Percentiles rank a stretch among this genome's conserved stretches.
These are phyloP conservation scores for Gaeumannomyces sp. DNA, from an alignment of 2,329 filamentous ascomycete species.

Conservation along the genomic window DNA sequence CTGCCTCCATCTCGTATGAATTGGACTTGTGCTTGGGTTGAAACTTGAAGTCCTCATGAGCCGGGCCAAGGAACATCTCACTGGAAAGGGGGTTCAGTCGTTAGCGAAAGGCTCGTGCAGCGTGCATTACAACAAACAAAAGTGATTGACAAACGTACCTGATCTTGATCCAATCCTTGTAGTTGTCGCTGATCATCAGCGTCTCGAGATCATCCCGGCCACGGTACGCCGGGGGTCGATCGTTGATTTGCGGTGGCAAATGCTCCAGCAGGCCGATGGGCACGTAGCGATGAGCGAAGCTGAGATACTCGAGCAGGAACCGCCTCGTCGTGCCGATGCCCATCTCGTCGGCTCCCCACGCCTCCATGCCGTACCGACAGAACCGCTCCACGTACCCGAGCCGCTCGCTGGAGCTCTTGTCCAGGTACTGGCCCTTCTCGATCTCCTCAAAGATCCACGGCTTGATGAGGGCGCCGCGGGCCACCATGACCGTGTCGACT, in stretches of 20 bases:
- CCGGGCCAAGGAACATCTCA: conserved; percentile 95
- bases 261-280: conserved; percentile 83
- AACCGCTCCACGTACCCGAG: conserved; percentile 84
- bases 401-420: conserved; percentile 87
- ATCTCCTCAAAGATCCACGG: conserved; percentile 99
- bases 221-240: conserved; percentile 76
- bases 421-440: conserved; percentile 81
- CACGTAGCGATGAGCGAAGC: conserved; percentile 87
- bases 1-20: conserved; percentile 67
- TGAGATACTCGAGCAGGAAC: conserved; percentile 93
- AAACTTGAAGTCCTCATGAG: conserved; percentile 86
- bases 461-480: conserved; percentile 92
- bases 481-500: conserved; percentile 95
- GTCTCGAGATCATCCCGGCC: conserved; percentile 90
- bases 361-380: conserved; percentile 80
- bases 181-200: conserved; percentile 83
- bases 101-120: conserved; percentile 12
- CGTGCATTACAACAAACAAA: neutral
- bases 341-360: conserved; percentile 93
- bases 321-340: conserved; percentile 85
- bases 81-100: conserved; percentile 36
- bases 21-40: conserved; percentile 98
- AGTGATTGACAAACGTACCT: conserved; percentile 54
- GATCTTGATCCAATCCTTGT: conserved; percentile 98
- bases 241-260: conserved; percentile 81